phyloP scores from a whole-genome alignment of 2,329 filamentous ascomycete species.

The Aspergillus proliferans region DNA sequence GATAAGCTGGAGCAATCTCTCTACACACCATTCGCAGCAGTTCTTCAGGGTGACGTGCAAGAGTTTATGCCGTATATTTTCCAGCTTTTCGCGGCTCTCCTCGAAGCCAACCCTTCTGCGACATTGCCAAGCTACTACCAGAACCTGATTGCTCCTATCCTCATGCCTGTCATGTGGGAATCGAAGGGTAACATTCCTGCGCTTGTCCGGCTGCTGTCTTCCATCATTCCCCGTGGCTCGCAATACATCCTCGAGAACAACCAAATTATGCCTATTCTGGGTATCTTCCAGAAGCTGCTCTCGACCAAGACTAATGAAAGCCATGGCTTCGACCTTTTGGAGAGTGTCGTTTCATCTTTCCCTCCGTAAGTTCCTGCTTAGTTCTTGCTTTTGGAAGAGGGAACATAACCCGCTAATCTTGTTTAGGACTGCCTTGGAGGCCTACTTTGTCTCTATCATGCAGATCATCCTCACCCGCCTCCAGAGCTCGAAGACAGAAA shows the following conservation, averaged over 20 bases:
- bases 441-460: slow-evolving; percentile 74
- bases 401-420: neutral
- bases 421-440: slow-evolving; percentile 57
- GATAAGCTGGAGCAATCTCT: slow-evolving; percentile 71
- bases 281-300: slow-evolving; percentile 89
- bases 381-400: slow-evolving; percentile 27
- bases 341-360: slow-evolving; percentile 68
- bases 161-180: slow-evolving; percentile 83
- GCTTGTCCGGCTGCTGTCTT: slow-evolving; percentile 73
- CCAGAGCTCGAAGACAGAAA: slow-evolving; percentile 70
- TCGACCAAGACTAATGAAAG: slow-evolving; percentile 75
- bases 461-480: slow-evolving; percentile 71
- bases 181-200: slow-evolving; percentile 89
- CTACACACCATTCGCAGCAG: slow-evolving; percentile 74
- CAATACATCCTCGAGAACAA: slow-evolving; percentile 68
- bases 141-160: slow-evolving; percentile 67
- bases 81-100: slow-evolving; percentile 83
- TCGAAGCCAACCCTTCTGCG: slow-evolving; percentile 78
- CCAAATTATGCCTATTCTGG: slow-evolving; percentile 81
- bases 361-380: slow-evolving; percentile 54
- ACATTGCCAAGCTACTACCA: slow-evolving; percentile 76
- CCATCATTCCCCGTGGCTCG: slow-evolving; percentile 73
- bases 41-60: slow-evolving; percentile 75
- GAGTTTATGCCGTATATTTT: slow-evolving; percentile 97
- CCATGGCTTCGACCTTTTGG: slow-evolving; percentile 83